Evolutionary conservation across 148 eudicot genomes (phyloP), one percentile per base, ranked within the genome.

Genomic region (Beta vulgaris): DNA sequence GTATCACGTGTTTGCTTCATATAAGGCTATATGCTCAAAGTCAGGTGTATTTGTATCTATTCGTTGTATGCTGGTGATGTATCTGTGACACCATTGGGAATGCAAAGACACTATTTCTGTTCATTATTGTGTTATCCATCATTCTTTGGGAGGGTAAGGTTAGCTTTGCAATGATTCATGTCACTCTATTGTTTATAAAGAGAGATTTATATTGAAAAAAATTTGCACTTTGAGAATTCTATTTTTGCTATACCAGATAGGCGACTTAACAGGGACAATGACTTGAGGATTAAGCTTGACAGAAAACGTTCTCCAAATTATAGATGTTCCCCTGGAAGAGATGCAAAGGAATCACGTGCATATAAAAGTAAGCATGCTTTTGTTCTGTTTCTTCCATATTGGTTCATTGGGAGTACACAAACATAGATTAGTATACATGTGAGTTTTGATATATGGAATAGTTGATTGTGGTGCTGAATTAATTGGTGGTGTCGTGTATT

Each of bases 271-370:
- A 77, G 87, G 55, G 82, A 72, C 67, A 72, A 74, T 78, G 98
- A 90, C 76, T 82, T 89, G 82, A 89, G 96, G 83, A 91, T 81
- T 75, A 95, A 83, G 85, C 88, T 91, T 71, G 96, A 83, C 62
- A 85, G 91, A 76, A 88, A 85, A 79, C 92, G 73, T 54, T 95
- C 98, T 78, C 91, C 97, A 39, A 72, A 49, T 51, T 85, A 72
- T 48, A 86, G 85, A 76, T 84, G 80, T 72, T 90, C 95, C 69
- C 90, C 91, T 15, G 86, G 62, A 72, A 84, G 88, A 82, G 91
- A 89, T 70, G 77, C 78, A 48, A 86, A 85, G 73, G 84, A 64
- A 43, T 82, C 82, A 68, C 88, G 72, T 48, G 55, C 81, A 26
- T 75, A 79, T 59, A 88, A 79, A 68, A 91, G 97, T 91, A 72